Base-by-base conservation (phyloP, 192 early-diverging fungal species). In the Coemansia sp. region DNA sequence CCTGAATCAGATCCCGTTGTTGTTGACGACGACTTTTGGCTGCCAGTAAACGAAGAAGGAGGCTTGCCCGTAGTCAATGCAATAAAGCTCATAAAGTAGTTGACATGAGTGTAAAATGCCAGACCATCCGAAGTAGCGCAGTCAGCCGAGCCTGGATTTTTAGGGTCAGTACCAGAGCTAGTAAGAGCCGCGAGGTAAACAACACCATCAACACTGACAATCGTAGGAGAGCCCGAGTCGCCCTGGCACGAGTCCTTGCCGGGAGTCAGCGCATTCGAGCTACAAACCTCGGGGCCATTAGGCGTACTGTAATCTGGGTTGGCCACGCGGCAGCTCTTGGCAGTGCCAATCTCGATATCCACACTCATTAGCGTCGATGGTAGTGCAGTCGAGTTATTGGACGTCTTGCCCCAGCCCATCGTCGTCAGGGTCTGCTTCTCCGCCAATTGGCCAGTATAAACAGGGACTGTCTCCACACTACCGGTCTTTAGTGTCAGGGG, bases 211-310 rank as follows among this genome's bases (percentile, higher is more conserved):
- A n/a, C n/a, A 18, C 15, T 18, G n/a, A 80, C 57, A 0, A 85
- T 46, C 7, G 78, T 55, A 0, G 82, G 78, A 24, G 78, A 79
- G 47, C 82, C 82, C 11, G 74, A 77, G 64, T 85, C 82, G 59
- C 82, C 82, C 65, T 79, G 72, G 72, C 82, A 85, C 47, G 77
- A 77, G 72, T 85, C 82, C 63, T 73, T 69, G 3, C 82, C 82
- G 49, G 82, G 78, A 11, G 82, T 80, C 59, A 76, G 65, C 11
- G 77, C 64, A 40, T 85, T 85, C 12, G 68, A 72, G 31, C 64
- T 75, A 59, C 82, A 85, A 33, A 85, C 70, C 8, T 77, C 75
- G 0, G 74, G 71, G 0, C 78, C 82, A 49, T 77, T 66, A 18
- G 74, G 60, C 9, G 74, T 68, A 33, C 51, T 46, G 60, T 76